These are phyloP conservation scores for Termitomyces sp. DNA, from an alignment of 768 basidiomycete species.

Conservation along the genomic window DNA sequence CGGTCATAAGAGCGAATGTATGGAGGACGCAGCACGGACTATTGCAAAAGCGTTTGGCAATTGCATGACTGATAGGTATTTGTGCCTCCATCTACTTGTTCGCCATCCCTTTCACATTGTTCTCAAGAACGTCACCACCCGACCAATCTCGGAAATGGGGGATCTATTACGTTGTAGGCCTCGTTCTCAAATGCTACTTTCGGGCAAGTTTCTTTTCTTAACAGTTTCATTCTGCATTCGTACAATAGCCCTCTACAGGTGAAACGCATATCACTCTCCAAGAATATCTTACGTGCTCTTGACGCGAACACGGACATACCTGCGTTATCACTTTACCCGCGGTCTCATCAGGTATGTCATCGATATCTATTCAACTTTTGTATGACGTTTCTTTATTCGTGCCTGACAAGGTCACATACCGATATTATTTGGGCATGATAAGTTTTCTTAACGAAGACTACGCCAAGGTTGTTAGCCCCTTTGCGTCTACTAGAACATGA, in stretches of 20 bases:
- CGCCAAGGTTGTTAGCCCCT: constrained; percentile 49
- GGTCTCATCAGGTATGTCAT: constrained; percentile 74
- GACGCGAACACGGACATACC: constrained; percentile 85
- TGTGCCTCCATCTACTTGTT: not conserved
- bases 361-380: not conserved
- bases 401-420: constrained; percentile 74
- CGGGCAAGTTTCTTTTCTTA: constrained; percentile 49
- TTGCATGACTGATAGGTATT: constrained; percentile 75
- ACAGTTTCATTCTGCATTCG: not conserved
- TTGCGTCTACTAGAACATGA: not conserved
- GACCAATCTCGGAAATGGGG: constrained; percentile 85
- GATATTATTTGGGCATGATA: constrained; percentile 94
- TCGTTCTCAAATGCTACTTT: constrained; percentile 94
- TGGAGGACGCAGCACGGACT: constrained; percentile 85
- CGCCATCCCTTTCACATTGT: not conserved
- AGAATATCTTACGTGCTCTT: constrained; percentile 88
- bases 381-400: constrained; percentile 8
- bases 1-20: constrained; percentile 55
- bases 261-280: constrained; percentile 85
- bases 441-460: constrained; percentile 93
- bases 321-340: constrained; percentile 68
- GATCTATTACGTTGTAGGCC: constrained; percentile 86
- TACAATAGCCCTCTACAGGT: constrained; percentile 48
- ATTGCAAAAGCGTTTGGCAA: constrained; percentile 88
- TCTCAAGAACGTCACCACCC: constrained; percentile 57